A percentile compares a stretch with the other conserved stretches of the same genome.
Evolutionary conservation across 441 rosid genomes (phyloP).

Genomic region (Corymbia citriodora): DNA sequence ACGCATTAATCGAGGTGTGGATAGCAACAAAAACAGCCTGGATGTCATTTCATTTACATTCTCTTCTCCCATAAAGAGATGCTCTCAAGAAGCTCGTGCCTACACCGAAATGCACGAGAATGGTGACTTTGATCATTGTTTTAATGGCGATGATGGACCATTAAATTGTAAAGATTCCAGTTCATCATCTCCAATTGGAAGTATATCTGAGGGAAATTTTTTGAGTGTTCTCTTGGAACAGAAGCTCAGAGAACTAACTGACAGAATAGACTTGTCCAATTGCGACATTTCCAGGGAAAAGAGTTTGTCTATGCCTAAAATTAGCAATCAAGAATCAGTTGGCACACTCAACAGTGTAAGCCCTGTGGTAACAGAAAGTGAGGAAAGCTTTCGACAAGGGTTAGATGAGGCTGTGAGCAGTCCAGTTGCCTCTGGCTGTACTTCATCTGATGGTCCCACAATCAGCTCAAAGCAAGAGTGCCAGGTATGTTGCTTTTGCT

Average conservation of each 20-base stretch:
- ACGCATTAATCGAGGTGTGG: constrained; percentile 12
- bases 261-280: constrained; percentile 53
- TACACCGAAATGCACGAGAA: constrained; percentile 16
- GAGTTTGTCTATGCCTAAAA: constrained; percentile 27
- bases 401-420: constrained; percentile 21
- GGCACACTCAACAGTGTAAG: constrained; percentile 17
- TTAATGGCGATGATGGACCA: constrained; percentile 12
- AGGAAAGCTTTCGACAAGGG: constrained; percentile 30
- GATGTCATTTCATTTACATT: constrained; percentile 94
- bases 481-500: constrained; percentile 43
- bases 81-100: constrained; percentile 14
- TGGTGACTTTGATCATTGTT: constrained; percentile 14
- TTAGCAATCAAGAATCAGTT: constrained; percentile 33
- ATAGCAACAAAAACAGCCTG: constrained; percentile 39
- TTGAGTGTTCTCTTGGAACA: constrained; percentile 67
- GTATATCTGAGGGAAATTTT: constrained; percentile 42
- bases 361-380: constrained; percentile 26
- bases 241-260: constrained; percentile 67
- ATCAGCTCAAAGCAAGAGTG: constrained; percentile 19
- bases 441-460: constrained; percentile 23
- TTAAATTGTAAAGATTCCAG: constrained; percentile 6
- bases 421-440: constrained; percentile 27
- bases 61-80: constrained; percentile 64
- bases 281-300: constrained; percentile 45
- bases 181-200: constrained; percentile 29